Percentiles rank a stretch among this genome's conserved stretches.
These are phyloP conservation scores for Salvia rosmarinus DNA, from an alignment of 257 asterid species.

Conservation along the genomic window DNA sequence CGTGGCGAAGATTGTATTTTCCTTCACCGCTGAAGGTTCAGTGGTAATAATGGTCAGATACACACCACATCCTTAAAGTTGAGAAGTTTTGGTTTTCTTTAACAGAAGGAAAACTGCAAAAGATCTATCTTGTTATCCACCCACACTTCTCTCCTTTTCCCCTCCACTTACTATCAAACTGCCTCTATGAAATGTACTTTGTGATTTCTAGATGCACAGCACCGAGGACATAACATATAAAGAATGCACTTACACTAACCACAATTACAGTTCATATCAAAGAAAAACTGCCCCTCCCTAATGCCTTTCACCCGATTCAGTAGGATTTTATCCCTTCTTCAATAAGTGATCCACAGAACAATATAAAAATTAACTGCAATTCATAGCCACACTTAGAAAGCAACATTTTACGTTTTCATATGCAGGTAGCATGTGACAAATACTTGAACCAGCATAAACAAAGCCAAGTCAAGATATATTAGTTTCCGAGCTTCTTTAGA, in stretches of 20 bases:
- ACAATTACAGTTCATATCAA: slow-evolving; percentile 2
- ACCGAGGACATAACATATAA: neutral
- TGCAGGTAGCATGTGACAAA: slow-evolving; percentile 1
- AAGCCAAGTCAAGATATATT: neutral
- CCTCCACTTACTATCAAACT: neutral
- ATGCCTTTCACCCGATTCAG: neutral
- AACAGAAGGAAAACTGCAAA: neutral
- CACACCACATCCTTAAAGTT: slow-evolving; percentile 4
- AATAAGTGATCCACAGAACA: neutral
- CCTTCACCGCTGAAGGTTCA: no score
- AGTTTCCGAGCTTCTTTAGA: neutral
- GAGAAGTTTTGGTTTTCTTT: neutral
- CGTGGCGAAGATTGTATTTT: no score
- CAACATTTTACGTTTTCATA: neutral
- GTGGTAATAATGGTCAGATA: neutral
- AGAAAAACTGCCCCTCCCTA: neutral
- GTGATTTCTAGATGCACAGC: neutral
- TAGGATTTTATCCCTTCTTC: neutral
- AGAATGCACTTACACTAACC: neutral
- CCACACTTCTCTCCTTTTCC: neutral
- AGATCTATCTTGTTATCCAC: neutral
- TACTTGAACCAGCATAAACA: neutral
- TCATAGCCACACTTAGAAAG: slow-evolving; percentile 3
- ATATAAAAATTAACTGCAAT: neutral
- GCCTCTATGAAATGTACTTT: neutral